Percentiles rank a stretch among this genome's conserved stretches.
Evolutionary conservation across 345 rosid species (phyloP).

Genomic region (Schrenkiella parvula): DNA sequence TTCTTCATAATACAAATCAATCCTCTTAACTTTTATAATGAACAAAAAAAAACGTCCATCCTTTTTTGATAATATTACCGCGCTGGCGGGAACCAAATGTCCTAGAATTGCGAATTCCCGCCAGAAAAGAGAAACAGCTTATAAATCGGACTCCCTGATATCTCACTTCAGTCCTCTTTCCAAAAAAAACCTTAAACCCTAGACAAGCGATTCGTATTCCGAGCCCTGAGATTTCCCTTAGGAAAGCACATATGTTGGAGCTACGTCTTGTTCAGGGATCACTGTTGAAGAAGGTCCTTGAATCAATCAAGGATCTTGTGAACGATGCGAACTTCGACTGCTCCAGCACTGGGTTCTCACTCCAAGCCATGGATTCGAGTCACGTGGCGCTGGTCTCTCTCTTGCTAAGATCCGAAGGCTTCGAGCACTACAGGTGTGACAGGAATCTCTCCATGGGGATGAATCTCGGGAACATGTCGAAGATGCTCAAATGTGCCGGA

Average conservation of each 20-base stretch:
- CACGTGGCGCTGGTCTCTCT: slow-evolving; percentile 95
- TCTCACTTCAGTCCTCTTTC: neutral
- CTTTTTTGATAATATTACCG: neutral
- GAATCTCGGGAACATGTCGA: slow-evolving; percentile 84
- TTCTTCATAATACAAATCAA: neutral
- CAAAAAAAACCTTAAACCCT: slow-evolving; percentile 22
- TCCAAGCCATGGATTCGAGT: slow-evolving; percentile 99
- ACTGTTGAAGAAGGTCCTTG: slow-evolving; percentile 89
- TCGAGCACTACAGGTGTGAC: slow-evolving; percentile 96
- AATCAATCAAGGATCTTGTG: slow-evolving; percentile 89
- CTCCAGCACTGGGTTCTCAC: slow-evolving; percentile 91
- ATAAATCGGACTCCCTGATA: neutral
- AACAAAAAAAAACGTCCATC: neutral
- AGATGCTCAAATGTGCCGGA: slow-evolving; percentile 94
- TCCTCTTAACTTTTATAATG: neutral
- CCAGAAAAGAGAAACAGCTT: slow-evolving; percentile 2
- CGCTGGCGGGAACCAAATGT: slow-evolving; percentile 20
- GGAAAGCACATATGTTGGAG: slow-evolving; percentile 54
- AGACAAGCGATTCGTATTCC: neutral
- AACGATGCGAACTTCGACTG: slow-evolving; percentile 98
- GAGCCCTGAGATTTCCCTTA: neutral
- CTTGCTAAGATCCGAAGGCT: slow-evolving; percentile 88
- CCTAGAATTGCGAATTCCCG: neutral
- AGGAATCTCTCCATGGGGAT: slow-evolving; percentile 93
- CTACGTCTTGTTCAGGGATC: slow-evolving; percentile 93